Evolutionary conservation across 148 eudicot species (phyloP).

Genomic region (Rhododendron ferrugineum): DNA sequence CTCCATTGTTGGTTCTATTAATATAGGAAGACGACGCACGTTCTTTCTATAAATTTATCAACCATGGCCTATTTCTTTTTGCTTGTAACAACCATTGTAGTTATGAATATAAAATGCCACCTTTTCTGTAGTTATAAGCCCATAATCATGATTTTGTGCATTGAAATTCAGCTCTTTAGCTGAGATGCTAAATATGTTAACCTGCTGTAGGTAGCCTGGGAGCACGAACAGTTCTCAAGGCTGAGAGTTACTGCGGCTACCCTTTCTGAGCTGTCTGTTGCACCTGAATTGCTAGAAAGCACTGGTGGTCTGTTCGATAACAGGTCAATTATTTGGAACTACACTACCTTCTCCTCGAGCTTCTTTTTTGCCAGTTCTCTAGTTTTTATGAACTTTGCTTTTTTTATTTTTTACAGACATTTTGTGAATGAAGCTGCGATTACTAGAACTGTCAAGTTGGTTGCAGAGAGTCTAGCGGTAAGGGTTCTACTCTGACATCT

Average conservation of each 20-base stretch:
- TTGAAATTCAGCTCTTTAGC: neutral
- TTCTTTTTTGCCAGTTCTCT: neutral
- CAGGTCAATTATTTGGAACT: constrained; percentile 43
- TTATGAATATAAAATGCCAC: neutral
- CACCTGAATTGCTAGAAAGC: constrained; percentile 81
- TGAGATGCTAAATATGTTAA: constrained; percentile 33
- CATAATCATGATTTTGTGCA: neutral
- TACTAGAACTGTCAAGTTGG: constrained; percentile 66
- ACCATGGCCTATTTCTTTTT: neutral
- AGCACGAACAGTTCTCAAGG: constrained; percentile 97
- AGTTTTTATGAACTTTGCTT: constrained; percentile 12
- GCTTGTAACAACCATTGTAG: neutral
- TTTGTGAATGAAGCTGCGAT: constrained; percentile 62
- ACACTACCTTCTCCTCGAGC: neutral
- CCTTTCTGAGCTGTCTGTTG: constrained; percentile 69
- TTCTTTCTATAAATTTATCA: neutral
- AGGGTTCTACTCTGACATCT: constrained; percentile 13
- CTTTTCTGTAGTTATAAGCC: constrained; percentile 7
- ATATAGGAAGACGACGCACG: neutral
- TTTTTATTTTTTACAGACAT: constrained; percentile 35
- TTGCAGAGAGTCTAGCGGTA: constrained; percentile 98
- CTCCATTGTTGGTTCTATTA: neutral
- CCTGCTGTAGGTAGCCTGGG: constrained; percentile 95
- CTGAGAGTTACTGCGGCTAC: constrained; percentile 93
- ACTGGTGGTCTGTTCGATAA: constrained; percentile 75